Conservation (phyloP, 768 basidiomycete species). For the Lactarius sanguifluus region DNA sequence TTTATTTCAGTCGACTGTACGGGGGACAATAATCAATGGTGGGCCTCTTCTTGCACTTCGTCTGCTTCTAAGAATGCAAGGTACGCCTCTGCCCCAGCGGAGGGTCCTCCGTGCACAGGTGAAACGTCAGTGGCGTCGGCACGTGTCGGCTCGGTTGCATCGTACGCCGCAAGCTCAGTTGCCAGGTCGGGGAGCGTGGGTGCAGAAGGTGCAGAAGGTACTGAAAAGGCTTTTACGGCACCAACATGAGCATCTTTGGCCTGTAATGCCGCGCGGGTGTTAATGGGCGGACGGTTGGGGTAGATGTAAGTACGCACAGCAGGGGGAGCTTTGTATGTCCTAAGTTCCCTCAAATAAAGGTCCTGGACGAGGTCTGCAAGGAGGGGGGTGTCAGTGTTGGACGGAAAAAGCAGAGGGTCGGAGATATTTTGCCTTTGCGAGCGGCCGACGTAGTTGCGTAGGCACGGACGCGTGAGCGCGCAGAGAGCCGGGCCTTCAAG, state of each 20-base stretch:
- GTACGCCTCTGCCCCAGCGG: conserved; percentile 43
- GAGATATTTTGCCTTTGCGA: conserved; percentile 60
- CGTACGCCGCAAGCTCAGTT: conserved; percentile 84
- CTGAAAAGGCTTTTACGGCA: conserved; percentile 75
- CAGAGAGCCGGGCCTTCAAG: conserved; percentile 51
- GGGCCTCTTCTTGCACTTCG: conserved; percentile 41
- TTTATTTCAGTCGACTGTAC: not conserved
- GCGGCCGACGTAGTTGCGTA: conserved; percentile 60
- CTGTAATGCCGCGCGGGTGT: conserved; percentile 42
- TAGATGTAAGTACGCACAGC: conserved; percentile 49
- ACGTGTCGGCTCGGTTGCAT: conserved; percentile 65
- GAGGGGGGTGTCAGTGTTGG: not conserved
- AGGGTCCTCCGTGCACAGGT: conserved; percentile 16
- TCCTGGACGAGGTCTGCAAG: conserved; percentile 86
- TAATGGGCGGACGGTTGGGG: conserved; percentile 5
- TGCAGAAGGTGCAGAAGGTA: conserved; percentile 70
- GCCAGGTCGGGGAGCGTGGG: conserved; percentile 88
- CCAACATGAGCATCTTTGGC: conserved; percentile 90
- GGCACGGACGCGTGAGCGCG: conserved; percentile 45
- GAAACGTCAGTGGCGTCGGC: conserved; percentile 11
- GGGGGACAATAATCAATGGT: conserved; percentile 30
- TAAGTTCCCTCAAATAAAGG: conserved; percentile 86
- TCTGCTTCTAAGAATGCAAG: conserved; percentile 47
- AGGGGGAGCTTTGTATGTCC: conserved; percentile 78
- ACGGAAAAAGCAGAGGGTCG: conserved; percentile 23